Evolutionary conservation across 495 filamentous ascomycete species (phyloP), one percentile per base, ranked within the genome.

Genomic region (Saxophila tyrrhenica): DNA sequence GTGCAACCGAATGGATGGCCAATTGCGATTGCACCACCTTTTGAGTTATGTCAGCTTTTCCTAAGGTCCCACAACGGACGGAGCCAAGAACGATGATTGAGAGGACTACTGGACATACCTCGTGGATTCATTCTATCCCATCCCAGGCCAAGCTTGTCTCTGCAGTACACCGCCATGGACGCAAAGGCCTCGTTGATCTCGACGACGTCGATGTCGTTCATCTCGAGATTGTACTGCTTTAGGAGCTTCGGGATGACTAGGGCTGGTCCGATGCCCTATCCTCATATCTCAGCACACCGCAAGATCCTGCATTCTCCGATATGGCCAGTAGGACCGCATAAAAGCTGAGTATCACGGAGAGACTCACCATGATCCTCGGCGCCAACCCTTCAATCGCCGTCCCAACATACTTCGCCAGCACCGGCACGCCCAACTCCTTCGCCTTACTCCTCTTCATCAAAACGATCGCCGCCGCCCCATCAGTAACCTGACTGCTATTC

Each of bases 151-250:
- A 65, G 55, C 35, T 42, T 50, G 5, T 58, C 51, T 38, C 62
- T 54, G 39, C 63, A 65, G 10, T 59, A 59, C 2, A 65, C 23
- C 7, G 53, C 58, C 52, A 63, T 62, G n/a, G 57, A 60, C 0
- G 63, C 63, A 46, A 65, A 65, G 3, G 63, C 63, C 39, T 65
- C 63, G 38, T 65, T 65, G 24, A 65, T 51, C 57, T 65, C 63
- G 38, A 62, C 51, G 32, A 65, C 47, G 39, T 63, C 63, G 16
- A 65, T 35, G 32, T 65, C 63, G 23, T 63, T 59, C 51, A 52
- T 55, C n/a, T 50, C 48, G 16, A 61, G 25, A 11, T 57, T 54
- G 19, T 57, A 58, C 46, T 58, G 55, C 55, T 61, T 57, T 19
- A 55, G 51, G 15, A 65, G 32, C 29, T 53, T 53, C 24, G 63